Conservation (phyloP, 768 basidiomycete species). For the Daedalea quercina region DNA sequence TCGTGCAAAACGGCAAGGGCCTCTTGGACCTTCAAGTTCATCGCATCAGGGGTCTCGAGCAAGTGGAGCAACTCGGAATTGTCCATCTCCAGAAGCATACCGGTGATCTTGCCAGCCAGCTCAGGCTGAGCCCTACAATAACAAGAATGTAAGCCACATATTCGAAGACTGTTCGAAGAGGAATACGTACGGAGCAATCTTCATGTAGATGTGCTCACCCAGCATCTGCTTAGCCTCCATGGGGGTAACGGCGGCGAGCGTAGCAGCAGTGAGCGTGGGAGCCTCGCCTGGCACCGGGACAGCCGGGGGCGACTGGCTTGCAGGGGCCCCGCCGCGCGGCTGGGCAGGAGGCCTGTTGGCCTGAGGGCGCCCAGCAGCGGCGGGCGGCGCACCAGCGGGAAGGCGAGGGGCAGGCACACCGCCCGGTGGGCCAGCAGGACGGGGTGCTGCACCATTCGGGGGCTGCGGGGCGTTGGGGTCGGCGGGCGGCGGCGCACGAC, state of each 20-base stretch:
- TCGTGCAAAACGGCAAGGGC: constrained; percentile 86
- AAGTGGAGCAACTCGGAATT: constrained; percentile 88
- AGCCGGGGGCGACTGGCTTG: constrained; percentile 25
- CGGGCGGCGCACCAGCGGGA: constrained; percentile 43
- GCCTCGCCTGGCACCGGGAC: constrained; percentile 33
- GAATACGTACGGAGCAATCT: constrained; percentile 65
- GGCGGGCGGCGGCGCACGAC: constrained; percentile 68
- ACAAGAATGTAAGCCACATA: constrained; percentile 7
- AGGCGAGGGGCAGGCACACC: constrained; percentile 45
- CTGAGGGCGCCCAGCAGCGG: constrained; percentile 29
- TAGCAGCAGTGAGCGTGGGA: constrained; percentile 54
- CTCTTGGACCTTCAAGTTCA: constrained; percentile 88
- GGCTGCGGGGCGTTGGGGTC: constrained; percentile 56
- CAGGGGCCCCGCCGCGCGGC: constrained; percentile 24
- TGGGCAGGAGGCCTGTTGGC: constrained; percentile 30
- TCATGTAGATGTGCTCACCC: constrained; percentile 94
- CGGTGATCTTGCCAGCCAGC: constrained; percentile 96
- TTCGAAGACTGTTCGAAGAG: constrained; percentile 5
- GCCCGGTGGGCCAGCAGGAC: constrained; percentile 51
- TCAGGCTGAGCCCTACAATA: constrained; percentile 73
- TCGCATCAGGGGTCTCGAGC: constrained; percentile 72
- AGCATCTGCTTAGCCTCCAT: constrained; percentile 99
- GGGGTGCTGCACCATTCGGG: constrained; percentile 38
- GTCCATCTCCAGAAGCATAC: constrained; percentile 99
- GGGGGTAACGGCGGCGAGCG: constrained; percentile 52